Evolutionary conservation across 805 yeast genomes (phyloP), one percentile per base, ranked within the genome.

Genomic region (Kuraishia capsulata): DNA sequence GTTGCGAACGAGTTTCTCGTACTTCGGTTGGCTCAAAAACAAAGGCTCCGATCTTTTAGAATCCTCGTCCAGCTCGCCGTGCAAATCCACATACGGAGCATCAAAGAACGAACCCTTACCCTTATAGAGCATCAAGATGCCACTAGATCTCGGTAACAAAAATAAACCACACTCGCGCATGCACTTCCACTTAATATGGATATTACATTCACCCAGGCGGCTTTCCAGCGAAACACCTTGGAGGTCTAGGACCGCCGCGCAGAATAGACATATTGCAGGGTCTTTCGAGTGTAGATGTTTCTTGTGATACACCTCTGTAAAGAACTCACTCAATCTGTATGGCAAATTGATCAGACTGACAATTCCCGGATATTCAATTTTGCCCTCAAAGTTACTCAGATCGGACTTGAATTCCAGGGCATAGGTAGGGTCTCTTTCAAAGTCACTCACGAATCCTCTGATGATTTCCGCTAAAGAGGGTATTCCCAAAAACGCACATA

Each of bases 241-340:
- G n/a, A 78, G 60, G 44, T 78, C 78, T 18, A 85, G 67, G 5
- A 78, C 66, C 9, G 62, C 59, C 1, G 88, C 92, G 59, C 98
- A 92, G 44, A 80, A 81, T 39, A 90, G 59, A 51, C 98, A 90
- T 8, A 90, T 64, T 0, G 95, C 96, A 0, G 95, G 92, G 45
- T 89, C 95, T 35, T 67, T 69, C 23, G 64, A 67, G 48, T 53
- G 59, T 18, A 63, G 62, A 61, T 61, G 59, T 20, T 65, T 66
- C 49, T 62, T 65, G 44, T 74, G 71, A 40, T 74, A 65, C 39
- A 72, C 64, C 28, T 71, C 64, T 3, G 85, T 78, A 59, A 82
- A 85, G 44, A 87, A 78, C 29, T 63, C 65, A 51, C 82, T 89
- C 42, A 86, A 57, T 37, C 82, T 67, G 2, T 61, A 55, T 0